Conservation (phyloP, 495 filamentous ascomycete genomes). For the Neohortaea acidophila region DNA sequence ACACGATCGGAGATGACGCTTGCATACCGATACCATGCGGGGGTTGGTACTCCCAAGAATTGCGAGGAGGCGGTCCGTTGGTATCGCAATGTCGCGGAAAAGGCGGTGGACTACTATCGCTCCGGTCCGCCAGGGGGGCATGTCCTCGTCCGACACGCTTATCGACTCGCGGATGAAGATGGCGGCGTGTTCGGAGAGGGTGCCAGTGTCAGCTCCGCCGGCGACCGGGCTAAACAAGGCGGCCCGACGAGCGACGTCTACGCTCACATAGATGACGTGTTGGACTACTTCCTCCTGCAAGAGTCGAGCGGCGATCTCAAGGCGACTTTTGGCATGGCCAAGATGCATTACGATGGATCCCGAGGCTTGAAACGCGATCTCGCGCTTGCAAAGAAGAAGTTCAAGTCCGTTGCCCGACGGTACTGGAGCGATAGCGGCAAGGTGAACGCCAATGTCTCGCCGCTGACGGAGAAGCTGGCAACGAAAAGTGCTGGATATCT, state of each 20-base stretch:
- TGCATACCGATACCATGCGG: conserved; percentile 71
- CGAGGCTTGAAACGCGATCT: conserved; percentile 59
- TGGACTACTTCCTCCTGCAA: conserved; percentile 90
- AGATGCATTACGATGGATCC: conserved; percentile 81
- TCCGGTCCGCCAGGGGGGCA: conserved; percentile 86
- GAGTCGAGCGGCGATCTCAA: conserved; percentile 86
- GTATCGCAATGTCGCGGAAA: conserved; percentile 89
- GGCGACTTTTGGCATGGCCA: conserved; percentile 75
- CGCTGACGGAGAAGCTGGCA: conserved; percentile 61
- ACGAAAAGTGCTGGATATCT: conserved; percentile 83
- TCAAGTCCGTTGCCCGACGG: conserved; percentile 61
- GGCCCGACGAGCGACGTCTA: conserved; percentile 55
- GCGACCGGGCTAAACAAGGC: conserved; percentile 62
- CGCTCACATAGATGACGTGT: conserved; percentile 76
- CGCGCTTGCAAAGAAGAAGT: conserved; percentile 62
- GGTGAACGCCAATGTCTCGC: conserved; percentile 34
- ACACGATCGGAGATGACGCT: conserved; percentile 86
- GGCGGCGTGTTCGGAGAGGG: conserved; percentile 93
- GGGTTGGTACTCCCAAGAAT: conserved; percentile 69
- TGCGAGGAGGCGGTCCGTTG: conserved; percentile 75
- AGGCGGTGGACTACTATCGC: conserved; percentile 69
- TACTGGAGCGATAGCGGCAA: conserved; percentile 76
- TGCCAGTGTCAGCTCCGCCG: conserved; percentile 79
- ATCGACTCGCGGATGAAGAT: conserved; percentile 70
- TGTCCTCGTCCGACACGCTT: conserved; percentile 55